Evolutionary conservation across 1,284 basidiomycete species (phyloP).

Genomic region (Heterobasidion irregulare): DNA sequence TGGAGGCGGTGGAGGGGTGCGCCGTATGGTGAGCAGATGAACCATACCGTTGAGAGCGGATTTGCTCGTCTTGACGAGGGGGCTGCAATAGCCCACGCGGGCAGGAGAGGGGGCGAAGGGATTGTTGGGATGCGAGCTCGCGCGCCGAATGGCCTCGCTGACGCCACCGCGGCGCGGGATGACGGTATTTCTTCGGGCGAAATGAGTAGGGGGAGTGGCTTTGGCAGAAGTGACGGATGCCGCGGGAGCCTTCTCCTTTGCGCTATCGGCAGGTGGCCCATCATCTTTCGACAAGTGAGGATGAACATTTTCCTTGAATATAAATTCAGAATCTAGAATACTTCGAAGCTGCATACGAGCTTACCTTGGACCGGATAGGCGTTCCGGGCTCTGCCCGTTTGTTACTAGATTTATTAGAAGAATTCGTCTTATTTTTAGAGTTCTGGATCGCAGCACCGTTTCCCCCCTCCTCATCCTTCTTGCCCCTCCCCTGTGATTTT

Average conservation of each 20-base stretch:
- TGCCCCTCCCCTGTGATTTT: background rate
- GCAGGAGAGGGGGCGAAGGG: slow-evolving; percentile 39
- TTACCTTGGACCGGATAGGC: slow-evolving; percentile 2
- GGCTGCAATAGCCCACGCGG: slow-evolving; percentile 41
- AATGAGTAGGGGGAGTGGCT: slow-evolving; percentile 1
- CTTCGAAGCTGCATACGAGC: background rate
- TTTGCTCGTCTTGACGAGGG: slow-evolving; percentile 56
- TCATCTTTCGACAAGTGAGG: background rate
- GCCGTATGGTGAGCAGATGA: slow-evolving; percentile 62
- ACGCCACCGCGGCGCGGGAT: background rate
- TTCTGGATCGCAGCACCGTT: background rate
- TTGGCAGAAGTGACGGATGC: background rate
- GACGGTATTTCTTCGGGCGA: slow-evolving; percentile 3
- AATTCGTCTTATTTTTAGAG: background rate
- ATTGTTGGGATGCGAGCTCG: slow-evolving; percentile 55
- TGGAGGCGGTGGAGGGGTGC: slow-evolving; percentile 58
- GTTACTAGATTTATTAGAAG: background rate
- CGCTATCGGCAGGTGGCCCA: background rate
- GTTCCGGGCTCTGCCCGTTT: background rate
- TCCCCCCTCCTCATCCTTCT: background rate
- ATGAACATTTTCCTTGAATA: slow-evolving; percentile 4
- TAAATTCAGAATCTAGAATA: background rate
- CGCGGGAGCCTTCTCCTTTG: background rate
- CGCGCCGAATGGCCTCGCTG: slow-evolving; percentile 41
- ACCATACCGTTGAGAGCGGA: slow-evolving; percentile 56